A percentile compares a stretch with the other conserved stretches of the same genome.
Conservation (phyloP, 768 basidiomycete species). For the Gymnopilus junonius region DNA sequence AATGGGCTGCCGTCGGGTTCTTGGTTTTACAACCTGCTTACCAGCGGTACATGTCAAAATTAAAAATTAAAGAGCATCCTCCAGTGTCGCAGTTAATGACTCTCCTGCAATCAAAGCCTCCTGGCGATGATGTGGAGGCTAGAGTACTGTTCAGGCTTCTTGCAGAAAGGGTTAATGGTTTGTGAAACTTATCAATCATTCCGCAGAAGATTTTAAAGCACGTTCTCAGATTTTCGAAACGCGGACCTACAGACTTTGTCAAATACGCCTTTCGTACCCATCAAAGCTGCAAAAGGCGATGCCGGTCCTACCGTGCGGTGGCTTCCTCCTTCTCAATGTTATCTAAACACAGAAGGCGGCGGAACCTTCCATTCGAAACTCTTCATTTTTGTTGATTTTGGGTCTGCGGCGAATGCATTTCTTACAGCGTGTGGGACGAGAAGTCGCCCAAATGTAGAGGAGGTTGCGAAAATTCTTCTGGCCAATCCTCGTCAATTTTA, state of each 20-base stretch:
- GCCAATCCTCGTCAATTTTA: constrained; percentile 75
- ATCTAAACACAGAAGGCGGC: constrained; percentile 56
- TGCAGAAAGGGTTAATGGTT: constrained; percentile 53
- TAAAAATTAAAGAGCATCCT: constrained; percentile 75
- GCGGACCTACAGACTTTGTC: constrained; percentile 62
- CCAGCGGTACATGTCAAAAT: constrained; percentile 59
- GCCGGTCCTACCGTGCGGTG: constrained; percentile 40
- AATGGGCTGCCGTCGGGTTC: constrained; percentile 82
- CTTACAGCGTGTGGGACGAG: constrained; percentile 87
- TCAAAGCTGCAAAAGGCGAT: constrained; percentile 35
- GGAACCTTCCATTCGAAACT: constrained; percentile 76
- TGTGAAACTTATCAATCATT: not conserved
- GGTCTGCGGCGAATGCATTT: constrained; percentile 79
- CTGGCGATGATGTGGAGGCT: constrained; percentile 57
- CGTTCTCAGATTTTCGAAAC: constrained; percentile 56
- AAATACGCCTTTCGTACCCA: constrained; percentile 68
- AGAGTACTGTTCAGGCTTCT: constrained; percentile 70
- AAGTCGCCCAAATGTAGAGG: constrained; percentile 84
- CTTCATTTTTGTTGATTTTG: constrained; percentile 91
- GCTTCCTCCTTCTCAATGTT: constrained; percentile 70
- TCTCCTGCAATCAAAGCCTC: constrained; percentile 62
- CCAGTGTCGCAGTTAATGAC: constrained; percentile 61
- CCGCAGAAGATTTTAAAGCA: not conserved
- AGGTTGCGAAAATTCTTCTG: constrained; percentile 73
- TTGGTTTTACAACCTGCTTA: constrained; percentile 60